A percentile compares a stretch with the other conserved stretches of the same genome.
Conservation (phyloP, 2,329 filamentous ascomycete genomes). For the Dendryphion nanum region DNA sequence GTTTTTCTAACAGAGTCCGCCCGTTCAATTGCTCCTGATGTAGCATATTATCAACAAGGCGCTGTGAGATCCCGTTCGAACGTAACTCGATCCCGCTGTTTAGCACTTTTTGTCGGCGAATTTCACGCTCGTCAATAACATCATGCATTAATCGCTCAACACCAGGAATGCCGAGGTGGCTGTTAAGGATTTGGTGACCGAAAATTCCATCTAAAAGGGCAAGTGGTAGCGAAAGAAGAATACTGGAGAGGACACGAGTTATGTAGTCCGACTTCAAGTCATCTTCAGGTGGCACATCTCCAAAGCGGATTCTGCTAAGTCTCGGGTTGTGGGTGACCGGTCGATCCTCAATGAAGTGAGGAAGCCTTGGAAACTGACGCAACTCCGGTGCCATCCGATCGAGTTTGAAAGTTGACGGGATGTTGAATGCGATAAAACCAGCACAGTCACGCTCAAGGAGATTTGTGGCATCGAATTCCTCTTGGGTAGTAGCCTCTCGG, state of each 20-base stretch:
- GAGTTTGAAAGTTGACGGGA: constrained; percentile 61
- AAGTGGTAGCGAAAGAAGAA: constrained; percentile 70
- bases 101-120: constrained; percentile 33
- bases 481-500: constrained; percentile 40
- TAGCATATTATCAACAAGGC: constrained; percentile 27
- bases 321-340: constrained; percentile 49
- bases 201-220: constrained; percentile 64
- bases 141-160: constrained; percentile 42
- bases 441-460: constrained; percentile 55
- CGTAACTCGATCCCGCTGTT: neutral
- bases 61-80: constrained; percentile 7
- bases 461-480: constrained; percentile 55
- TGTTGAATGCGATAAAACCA: constrained; percentile 59
- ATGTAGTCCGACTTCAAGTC: constrained; percentile 38
- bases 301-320: constrained; percentile 67
- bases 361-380: constrained; percentile 49
- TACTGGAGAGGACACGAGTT: constrained; percentile 59
- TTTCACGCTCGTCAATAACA: constrained; percentile 46
- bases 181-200: constrained; percentile 58
- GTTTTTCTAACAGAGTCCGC: neutral
- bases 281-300: constrained; percentile 57
- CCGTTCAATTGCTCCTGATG: constrained; percentile 39
- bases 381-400: constrained; percentile 51
- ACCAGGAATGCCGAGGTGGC: constrained; percentile 39
- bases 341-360: constrained; percentile 35